Evolutionary conservation across 345 rosid genomes (phyloP), one percentile per base, ranked within the genome.

Genomic region (Murraya paniculata): DNA sequence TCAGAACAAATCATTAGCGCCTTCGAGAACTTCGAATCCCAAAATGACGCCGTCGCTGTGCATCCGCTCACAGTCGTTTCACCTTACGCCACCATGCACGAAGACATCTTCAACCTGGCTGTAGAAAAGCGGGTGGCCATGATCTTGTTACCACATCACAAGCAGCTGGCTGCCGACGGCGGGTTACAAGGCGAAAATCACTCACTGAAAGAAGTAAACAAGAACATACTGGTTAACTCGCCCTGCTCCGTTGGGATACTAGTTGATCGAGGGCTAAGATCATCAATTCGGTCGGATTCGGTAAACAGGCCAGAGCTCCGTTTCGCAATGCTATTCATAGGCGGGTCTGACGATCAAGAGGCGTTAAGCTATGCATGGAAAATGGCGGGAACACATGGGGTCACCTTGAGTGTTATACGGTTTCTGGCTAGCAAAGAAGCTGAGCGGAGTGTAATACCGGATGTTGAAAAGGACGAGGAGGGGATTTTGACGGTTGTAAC

Each of bases 161-260:
- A 73, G 33, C 81, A 78, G 41, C 39, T 68, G 0, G 48, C 65
- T 0, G 71, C 38, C 7, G 75, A 64, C 9, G 86, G 79, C 5
- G 45, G 24, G 9, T 31, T 76, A 25, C 69, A 76, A 18, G 81
- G 71, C 0, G 77, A 66, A n/a, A 73, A 83, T 58, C 30, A 35
- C 41, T 39, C 79, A 0, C 4, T 76, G 11, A 61, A 68, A 53
- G 13, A 57, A 0, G 77, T 83, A 13, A 85, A 80, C 70, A 70
- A 65, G 25, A 80, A 81, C 50, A 30, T 85, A 3, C 5, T 83
- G 8, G 48, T 24, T 1, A 72, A 57, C 0, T 53, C 86, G 6
- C 86, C 88, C 2, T 83, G 85, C 62, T 78, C 84, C 1, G 75
- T 83, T 2, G 88, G 81, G 19, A 69, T 85, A 58, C 77, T 83